These are phyloP conservation scores for Ormosia emarginata DNA, from an alignment of 306 rosid genomes.

Conservation along the genomic window DNA sequence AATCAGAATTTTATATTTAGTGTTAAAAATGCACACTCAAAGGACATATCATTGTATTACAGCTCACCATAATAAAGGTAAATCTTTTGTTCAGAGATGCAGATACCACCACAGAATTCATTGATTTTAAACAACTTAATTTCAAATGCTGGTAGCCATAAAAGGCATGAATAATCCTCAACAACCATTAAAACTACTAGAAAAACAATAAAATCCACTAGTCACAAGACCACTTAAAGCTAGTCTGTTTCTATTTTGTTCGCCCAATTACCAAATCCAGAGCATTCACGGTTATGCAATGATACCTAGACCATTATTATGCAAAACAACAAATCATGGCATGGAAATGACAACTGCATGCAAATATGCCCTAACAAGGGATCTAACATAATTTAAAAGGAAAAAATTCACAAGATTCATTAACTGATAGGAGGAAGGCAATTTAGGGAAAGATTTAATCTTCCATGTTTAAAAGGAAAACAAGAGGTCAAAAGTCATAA, in stretches of 20 bases:
- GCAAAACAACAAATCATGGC: neutral
- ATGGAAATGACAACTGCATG: neutral
- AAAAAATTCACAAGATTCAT: neutral
- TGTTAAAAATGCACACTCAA: neutral
- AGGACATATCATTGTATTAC: neutral
- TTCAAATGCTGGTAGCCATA: neutral
- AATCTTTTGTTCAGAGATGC: neutral
- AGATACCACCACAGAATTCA: neutral
- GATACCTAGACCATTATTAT: neutral
- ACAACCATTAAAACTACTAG: neutral
- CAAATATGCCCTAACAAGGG: neutral
- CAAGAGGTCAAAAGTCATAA: neutral
- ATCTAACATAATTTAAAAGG: neutral
- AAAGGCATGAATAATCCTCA: neutral
- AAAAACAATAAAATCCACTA: neutral
- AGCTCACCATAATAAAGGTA: constrained; percentile 10
- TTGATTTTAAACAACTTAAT: neutral
- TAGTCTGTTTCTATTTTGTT: constrained; percentile 1
- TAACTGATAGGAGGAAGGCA: constrained; percentile 15
- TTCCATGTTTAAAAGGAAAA: neutral
- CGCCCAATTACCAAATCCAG: neutral
- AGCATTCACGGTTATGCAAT: constrained; percentile 6
- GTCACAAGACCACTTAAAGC: neutral
- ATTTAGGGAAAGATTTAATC: constrained; percentile 4
- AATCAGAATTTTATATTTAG: constrained; percentile 8